phyloP scores from a whole-genome alignment of 192 early-diverging fungal genomes.

The Linnemannia exigua region DNA sequence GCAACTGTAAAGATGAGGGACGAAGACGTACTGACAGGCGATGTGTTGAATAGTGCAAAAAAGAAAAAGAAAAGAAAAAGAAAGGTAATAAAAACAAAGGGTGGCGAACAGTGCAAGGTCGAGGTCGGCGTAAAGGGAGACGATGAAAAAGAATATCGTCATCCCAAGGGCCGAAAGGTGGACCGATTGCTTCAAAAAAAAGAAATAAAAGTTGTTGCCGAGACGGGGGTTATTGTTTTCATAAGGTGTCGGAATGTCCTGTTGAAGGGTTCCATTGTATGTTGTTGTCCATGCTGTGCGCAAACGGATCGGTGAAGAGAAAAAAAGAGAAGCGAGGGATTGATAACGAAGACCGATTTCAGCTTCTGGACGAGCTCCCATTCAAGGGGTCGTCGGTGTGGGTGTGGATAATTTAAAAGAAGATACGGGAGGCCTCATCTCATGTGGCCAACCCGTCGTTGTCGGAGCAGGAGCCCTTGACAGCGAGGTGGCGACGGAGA shows the following conservation, averaged over 20 bases:
- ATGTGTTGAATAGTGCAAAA: conserved; percentile 7
- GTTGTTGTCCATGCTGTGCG: conserved; percentile 34
- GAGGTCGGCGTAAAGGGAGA: not conserved
- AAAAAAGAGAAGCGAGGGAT: conserved; percentile 34
- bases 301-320: conserved; percentile 41
- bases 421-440: conserved; percentile 48
- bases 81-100: conserved; percentile 21
- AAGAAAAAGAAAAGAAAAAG: conserved; percentile 11
- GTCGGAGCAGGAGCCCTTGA: conserved; percentile 49
- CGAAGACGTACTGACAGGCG: conserved; percentile 5
- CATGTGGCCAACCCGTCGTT: conserved; percentile 54
- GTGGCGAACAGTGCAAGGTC: not conserved
- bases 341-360: conserved; percentile 1
- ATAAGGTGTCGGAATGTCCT: conserved; percentile 36
- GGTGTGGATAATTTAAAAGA: conserved; percentile 46
- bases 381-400: conserved; percentile 24
- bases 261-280: conserved; percentile 53
- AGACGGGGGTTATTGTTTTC: conserved; percentile 27
- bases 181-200: conserved; percentile 15
- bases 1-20: not conserved
- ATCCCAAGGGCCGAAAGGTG: not conserved
- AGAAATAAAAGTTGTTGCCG: conserved; percentile 15
- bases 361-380: conserved; percentile 5
- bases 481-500: conserved; percentile 68
- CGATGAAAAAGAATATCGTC: not conserved